These are phyloP conservation scores for Phlegmacium glaucopus DNA, from an alignment of 768 basidiomycete species.

Conservation along the genomic window DNA sequence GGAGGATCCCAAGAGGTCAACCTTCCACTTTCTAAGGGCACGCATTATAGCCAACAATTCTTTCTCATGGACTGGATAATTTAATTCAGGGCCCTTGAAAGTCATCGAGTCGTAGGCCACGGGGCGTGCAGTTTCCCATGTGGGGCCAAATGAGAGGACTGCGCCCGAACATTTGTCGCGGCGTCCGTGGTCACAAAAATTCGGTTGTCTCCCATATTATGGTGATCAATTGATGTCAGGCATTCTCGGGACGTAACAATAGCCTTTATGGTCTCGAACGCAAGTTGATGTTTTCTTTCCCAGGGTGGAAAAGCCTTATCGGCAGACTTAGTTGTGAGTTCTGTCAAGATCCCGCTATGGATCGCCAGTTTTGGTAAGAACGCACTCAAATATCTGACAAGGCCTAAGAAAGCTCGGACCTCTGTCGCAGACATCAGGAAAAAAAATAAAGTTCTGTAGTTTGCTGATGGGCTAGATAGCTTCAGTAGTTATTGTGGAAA, in stretches of 20 bases:
- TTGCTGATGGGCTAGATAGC: too few relatives aligned
- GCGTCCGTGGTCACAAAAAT: constrained; percentile 12
- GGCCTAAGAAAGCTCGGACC: constrained; percentile 13
- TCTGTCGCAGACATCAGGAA: too few relatives aligned
- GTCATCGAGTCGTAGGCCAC: constrained; percentile 25
- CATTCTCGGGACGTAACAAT: constrained; percentile 13
- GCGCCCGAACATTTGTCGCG: constrained; percentile 19
- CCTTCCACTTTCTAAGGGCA: constrained; percentile 23
- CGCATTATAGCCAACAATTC: constrained; percentile 27
- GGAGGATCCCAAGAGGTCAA: constrained; percentile 18
- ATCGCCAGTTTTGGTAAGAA: constrained; percentile 12
- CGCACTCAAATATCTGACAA: constrained; percentile 9
- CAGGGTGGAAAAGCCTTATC: constrained; percentile 8
- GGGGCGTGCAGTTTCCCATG: constrained; percentile 28
- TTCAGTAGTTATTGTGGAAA: too few relatives aligned
- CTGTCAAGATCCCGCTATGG: neutral
- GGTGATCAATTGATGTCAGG: constrained; percentile 15
- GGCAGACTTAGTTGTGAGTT: constrained; percentile 2
- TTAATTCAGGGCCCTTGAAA: constrained; percentile 19
- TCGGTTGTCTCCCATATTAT: neutral
- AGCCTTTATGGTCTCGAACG: constrained; percentile 15
- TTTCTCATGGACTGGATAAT: constrained; percentile 8
- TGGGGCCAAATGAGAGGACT: constrained; percentile 24
- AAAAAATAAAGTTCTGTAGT: too few relatives aligned
- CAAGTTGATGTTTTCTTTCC: constrained; percentile 1